Base-by-base conservation (phyloP, 306 rosid species). In the Casuarina equisetifolia region DNA sequence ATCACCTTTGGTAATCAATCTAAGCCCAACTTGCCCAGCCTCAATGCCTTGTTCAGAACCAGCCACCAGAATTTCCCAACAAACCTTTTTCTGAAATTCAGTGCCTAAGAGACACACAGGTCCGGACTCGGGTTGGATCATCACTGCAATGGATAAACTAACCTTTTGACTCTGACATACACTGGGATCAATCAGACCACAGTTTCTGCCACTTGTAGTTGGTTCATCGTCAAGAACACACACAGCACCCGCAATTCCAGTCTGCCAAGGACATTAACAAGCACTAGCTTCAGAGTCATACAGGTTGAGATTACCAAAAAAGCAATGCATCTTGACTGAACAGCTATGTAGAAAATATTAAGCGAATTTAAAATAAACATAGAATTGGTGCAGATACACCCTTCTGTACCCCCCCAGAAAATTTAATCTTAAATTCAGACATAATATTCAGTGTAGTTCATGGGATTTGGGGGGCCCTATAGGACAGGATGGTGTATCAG, bases 1-100 rank as follows among this genome's bases (percentile, higher is more conserved):
- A 79, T 96, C 99, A 72, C 99, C 96, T 85, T 96, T 92, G 39
- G 97, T 92, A 79, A 96, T 96, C 87, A 96, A 87, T 86, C 99
- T 82, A 78, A 96, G 94, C 80, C 98, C 99, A 86, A 96, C 99
- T 86, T 92, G 99, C 74, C 99, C 99, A 69, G 99, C 99, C 84
- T 96, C 99, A 77, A 92, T 91, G 67, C 98, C 99, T 86, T 96
- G 99, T 84, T 96, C 99, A 70, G 97, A 89, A 85, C 99, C 99
- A 73, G 98, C 98, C 48, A 96, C 99, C 61, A 96, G 86, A 85
- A 96, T 80, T 90, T 96, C 99, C 99, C 99, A 96, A 84, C 99
- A 96, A 68, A 91, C 76, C 74, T 85, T 89, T 86, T 92, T 89
- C 87, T 89, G 91, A 88, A 87, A 96, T 86, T 96, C 99, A 0